Evolutionary conservation across 129 eudicot genomes (phyloP), one percentile per base, ranked within the genome.

Genomic region (Dittrichia graveolens): DNA sequence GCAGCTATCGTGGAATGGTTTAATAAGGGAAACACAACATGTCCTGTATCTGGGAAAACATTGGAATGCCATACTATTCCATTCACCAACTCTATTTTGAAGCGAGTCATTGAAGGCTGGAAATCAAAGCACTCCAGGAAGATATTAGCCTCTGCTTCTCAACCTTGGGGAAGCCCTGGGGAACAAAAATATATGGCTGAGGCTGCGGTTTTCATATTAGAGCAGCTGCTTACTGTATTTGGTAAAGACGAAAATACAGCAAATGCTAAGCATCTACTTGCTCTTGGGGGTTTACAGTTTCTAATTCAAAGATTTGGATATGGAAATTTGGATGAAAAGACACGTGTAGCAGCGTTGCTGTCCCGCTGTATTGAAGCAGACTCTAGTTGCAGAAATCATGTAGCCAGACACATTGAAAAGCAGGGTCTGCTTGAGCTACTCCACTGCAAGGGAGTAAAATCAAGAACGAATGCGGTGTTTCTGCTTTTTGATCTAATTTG

Each of bases 281-380:
- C 87, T 71, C 83, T 83, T 39, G 94, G 96, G 16, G 91, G 96
- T 57, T 53, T 90, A 83, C 83, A 81, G 89, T 85, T 90, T 79
- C 85, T 90, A 37, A 16, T 85, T 4, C 79, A 68, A 54, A 85
- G 89, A 75, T 91, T 91, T 73, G 57, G 47, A 40, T 76, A 52
- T 61, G 87, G 84, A 77, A 78, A 82, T 47, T 39, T 84, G 71
- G 78, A 81, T 61, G 89, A 87, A 77, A 87, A 78, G 80, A 79
- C 83, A 8, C 37, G 73, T n/a, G 65, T 83, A 63, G 85, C 86
- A 16, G 81, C 76, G 6, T 72, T 91, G 80, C 43, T 91, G 72
- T 81, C 67, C 39, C 57, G n/a, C 15, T 91, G 97, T 66, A 81
- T 91, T 66, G 87, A 79, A 72, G 91, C 83, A 7, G 91, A 91